Base-by-base conservation (phyloP, 1,284 basidiomycete genomes). In the Fomitopsis schrenkii region DNA sequence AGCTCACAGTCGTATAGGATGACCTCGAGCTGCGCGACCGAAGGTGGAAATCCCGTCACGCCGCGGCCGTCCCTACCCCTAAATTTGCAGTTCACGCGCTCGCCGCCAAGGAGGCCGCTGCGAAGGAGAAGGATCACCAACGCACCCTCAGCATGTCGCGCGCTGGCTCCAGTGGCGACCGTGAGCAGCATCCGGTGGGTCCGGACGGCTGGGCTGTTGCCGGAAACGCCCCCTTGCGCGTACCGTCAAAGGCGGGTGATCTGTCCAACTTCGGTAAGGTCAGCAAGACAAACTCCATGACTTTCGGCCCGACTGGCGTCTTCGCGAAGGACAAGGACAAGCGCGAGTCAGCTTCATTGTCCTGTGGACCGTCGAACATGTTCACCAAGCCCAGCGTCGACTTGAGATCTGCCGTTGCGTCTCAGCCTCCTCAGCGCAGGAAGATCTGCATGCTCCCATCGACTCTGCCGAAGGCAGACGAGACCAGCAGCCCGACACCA, bases 231-330 rank as follows among this genome's bases (percentile, higher is more conserved):
- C 72, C 35, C 12, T 14, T 85, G 63, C 80, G 85, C 28, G 84
- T 85, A 58, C 86, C 81, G 38, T 12, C 2, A 8, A 15, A 38
- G 8, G 38, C 38, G 3, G 38, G 14, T 3, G 38, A 38, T 72
- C 80, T 97, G 58, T 90, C 91, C 38, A 85, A 90, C 70, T 92
- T 98, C 73, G 91, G 95, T 68, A 91, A 95, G 77, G 89, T 94
- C 71, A 84, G 74, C 74, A 91, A 90, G 72, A 73, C 77, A 14
- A 71, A 81, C 14, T 77, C 80, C 5, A 84, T 87, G 74, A 85
- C 84, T 1, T 90, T 93, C 68, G 90, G 88, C 6, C 94, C 94
- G 0, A 83, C 85, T 63, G 90, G 88, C 64, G 86, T 95, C 41
- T 94, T 94, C 71, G 79, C 80, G 7, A 62, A 62, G 55, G 89